These are phyloP conservation scores for Phytophthora uliginosa DNA, from an alignment of 352 stramenopile genomes.

Conservation along the genomic window DNA sequence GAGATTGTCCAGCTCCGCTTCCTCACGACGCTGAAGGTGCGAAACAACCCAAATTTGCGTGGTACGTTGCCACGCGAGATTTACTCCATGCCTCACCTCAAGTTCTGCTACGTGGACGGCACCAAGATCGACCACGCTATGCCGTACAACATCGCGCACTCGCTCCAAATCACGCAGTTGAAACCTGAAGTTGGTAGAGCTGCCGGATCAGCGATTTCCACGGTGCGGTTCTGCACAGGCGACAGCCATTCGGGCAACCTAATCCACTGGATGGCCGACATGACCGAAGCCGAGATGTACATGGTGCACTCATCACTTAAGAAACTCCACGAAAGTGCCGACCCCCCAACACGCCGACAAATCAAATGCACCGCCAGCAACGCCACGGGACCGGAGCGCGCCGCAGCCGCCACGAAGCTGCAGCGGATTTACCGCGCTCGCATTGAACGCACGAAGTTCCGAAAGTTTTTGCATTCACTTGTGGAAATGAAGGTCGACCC, in stretches of 20 bases:
- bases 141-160: slow-evolving; percentile 56
- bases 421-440: slow-evolving; percentile 78
- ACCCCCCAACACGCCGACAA: slow-evolving; percentile 8
- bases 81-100: slow-evolving; percentile 58
- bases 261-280: slow-evolving; percentile 60
- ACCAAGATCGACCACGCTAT: slow-evolving; percentile 57
- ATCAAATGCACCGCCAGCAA: slow-evolving; percentile 61
- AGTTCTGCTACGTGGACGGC: slow-evolving; percentile 76
- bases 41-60: slow-evolving; percentile 57
- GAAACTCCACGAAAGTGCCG: slow-evolving; percentile 45
- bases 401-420: slow-evolving; percentile 64
- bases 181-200: slow-evolving; percentile 16
- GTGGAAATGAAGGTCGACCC: slow-evolving; percentile 65
- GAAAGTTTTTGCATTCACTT: slow-evolving; percentile 59
- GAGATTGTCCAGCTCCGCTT: slow-evolving; percentile 55
- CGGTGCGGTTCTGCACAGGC: slow-evolving; percentile 56
- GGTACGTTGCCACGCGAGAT: slow-evolving; percentile 36
- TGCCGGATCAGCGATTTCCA: slow-evolving; percentile 33
- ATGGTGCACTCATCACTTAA: slow-evolving; percentile 61
- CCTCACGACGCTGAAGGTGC: slow-evolving; percentile 67
- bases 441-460: slow-evolving; percentile 74
- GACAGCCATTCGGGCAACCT: slow-evolving; percentile 18
- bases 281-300: slow-evolving; percentile 67
- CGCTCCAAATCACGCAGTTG: slow-evolving; percentile 72
- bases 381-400: slow-evolving; percentile 71